These are phyloP conservation scores for Hamamelis virginiana DNA, from an alignment of 164 flowering plant species.

Conservation along the genomic window DNA sequence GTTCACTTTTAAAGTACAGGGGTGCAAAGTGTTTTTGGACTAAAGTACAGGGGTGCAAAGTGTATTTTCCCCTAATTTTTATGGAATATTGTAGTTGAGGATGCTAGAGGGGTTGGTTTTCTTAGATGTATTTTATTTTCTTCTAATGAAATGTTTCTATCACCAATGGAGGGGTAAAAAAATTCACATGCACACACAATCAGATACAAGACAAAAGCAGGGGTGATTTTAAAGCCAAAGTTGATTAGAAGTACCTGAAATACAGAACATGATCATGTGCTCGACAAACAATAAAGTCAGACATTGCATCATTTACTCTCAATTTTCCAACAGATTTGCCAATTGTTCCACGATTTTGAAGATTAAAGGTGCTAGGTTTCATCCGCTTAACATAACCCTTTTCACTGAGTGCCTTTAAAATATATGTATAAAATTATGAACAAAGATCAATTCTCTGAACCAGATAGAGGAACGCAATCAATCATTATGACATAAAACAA, in stretches of 20 bases:
- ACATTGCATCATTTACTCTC: slow-evolving; percentile 88
- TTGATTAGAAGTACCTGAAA: slow-evolving; percentile 60
- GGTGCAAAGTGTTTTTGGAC: too few relatives aligned
- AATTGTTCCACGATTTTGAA: slow-evolving; percentile 91
- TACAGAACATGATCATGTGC: slow-evolving; percentile 89
- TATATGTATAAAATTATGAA: neutral
- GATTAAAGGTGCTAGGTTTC: slow-evolving; percentile 84
- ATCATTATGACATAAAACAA: neutral
- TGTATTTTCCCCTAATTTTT: too few relatives aligned
- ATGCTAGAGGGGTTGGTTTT: too few relatives aligned
- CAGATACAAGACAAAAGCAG: neutral
- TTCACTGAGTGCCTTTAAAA: slow-evolving; percentile 80
- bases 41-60: too few relatives aligned
- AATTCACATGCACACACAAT: too few relatives aligned
- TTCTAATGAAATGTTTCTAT: too few relatives aligned
- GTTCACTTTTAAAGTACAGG: too few relatives aligned
- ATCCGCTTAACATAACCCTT: slow-evolving; percentile 96
- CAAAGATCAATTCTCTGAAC: neutral
- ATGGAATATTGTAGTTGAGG: too few relatives aligned
- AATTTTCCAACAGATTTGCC: slow-evolving; percentile 97
- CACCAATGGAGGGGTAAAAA: too few relatives aligned
- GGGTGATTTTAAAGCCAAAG: neutral
- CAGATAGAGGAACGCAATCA: neutral
- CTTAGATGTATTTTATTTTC: too few relatives aligned
- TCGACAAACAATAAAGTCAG: slow-evolving; percentile 88